Base-by-base conservation (phyloP, 441 rosid genomes). In the Kokia cookei region DNA sequence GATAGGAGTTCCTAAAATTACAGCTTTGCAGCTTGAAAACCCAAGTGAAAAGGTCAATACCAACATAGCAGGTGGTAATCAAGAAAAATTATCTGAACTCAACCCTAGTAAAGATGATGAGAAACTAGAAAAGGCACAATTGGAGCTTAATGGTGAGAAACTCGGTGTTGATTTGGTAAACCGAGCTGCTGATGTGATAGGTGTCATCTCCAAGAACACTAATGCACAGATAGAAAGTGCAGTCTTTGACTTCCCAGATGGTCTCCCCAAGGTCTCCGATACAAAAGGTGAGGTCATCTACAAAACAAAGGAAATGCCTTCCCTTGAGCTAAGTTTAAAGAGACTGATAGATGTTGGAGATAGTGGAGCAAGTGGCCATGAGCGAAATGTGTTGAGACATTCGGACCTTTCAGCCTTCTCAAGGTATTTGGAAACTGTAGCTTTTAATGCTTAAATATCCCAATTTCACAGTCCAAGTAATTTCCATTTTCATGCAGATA, bases 391-490 rank as follows among this genome's bases (percentile, higher is more conserved):
- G 43, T 70, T 85, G 70, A 79, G 85, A 74, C 87, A 76, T 77
- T 85, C 90, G 40, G 84, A 81, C 65, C 63, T 71, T 51, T 87
- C 91, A 29, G 89, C 91, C 72, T 87, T 87, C 81, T 82, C 87
- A 42, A 87, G 84, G 88, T 85, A 79, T 24, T 59, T 58, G 37
- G 55, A 58, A 73, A 70, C 58, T 32, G 50, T 67, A 62, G 40
- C 14, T 57, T 76, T 37, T 40, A 10, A 27, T 42, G 55, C 27
- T 61, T 11, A 58, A 51, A 57, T 78, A 67, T 68, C 45, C 17
- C 24, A 12, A 48, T 48, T 51, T 60, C 35, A 32, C 24, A 61
- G 5, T 66, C 5, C 51, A 43, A 24, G 60, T 59, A 71, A 59
- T 70, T 71, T 22, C 77, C 65, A 22, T 72, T 63, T 29, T 45